phyloP scores from a whole-genome alignment of 225 moss, liverwort and hornwort genomes.

The Pleurozium schreberi region DNA sequence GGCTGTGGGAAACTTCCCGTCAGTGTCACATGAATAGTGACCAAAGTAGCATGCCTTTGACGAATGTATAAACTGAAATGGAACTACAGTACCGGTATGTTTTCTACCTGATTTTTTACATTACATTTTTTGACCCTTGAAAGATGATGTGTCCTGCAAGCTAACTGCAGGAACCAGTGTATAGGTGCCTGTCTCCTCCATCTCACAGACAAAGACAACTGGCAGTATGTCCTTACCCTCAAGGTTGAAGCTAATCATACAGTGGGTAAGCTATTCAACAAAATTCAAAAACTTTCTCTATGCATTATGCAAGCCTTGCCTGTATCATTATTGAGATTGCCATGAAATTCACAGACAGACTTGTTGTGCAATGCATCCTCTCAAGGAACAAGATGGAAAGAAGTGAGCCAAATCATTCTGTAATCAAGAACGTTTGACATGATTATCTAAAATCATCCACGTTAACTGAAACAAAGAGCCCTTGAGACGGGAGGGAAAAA shows the following conservation, averaged over 20 bases:
- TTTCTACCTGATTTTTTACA: not conserved
- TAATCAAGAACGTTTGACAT: not conserved
- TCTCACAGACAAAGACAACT: not conserved
- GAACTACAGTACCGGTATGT: not conserved
- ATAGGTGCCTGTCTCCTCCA: not conserved
- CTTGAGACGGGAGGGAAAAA: not conserved
- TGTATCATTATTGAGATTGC: not conserved
- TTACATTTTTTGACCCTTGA: not conserved
- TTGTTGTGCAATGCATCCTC: not conserved
- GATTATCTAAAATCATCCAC: not conserved
- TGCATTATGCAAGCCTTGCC: not conserved
- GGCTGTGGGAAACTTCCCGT: not conserved
- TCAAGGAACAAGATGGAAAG: not conserved
- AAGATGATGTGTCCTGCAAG: not conserved
- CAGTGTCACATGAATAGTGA: not conserved
- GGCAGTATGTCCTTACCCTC: not conserved
- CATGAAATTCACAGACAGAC: conserved; percentile 23
- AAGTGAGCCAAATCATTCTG: not conserved
- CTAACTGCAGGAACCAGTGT: not conserved
- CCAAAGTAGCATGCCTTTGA: not conserved
- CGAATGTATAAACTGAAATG: not conserved
- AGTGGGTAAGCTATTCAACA: not conserved
- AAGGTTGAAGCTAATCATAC: not conserved
- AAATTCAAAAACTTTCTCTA: not conserved
- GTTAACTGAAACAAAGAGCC: not conserved